A percentile compares a stretch with the other conserved stretches of the same genome.
Evolutionary conservation across 1,139 yeast species (phyloP).

Genomic region (Geotrichum fermentans): DNA sequence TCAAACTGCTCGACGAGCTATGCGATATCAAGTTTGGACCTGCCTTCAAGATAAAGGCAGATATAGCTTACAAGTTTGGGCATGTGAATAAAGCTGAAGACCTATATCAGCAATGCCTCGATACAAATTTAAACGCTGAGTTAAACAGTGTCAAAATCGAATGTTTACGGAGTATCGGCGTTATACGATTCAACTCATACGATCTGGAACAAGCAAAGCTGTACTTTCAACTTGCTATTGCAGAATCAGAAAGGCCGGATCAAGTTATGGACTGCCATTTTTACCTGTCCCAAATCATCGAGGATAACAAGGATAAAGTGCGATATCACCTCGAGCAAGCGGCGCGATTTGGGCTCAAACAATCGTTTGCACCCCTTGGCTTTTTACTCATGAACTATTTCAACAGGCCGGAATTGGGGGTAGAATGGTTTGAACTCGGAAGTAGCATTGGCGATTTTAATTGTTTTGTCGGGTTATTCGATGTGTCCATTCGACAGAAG

Average conservation of each 20-base stretch:
- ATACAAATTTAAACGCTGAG: conserved; percentile 27
- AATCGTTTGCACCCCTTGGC: conserved; percentile 72
- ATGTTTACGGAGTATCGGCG: conserved; percentile 66
- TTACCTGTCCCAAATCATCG: conserved; percentile 65
- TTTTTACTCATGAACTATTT: conserved; percentile 57
- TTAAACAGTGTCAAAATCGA: conserved; percentile 50
- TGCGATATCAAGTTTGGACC: conserved; percentile 58
- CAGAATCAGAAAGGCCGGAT: conserved; percentile 25
- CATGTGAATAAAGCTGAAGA: conserved; percentile 47
- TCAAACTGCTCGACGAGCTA: conserved; percentile 55
- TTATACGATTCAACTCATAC: conserved; percentile 53
- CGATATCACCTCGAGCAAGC: conserved; percentile 69
- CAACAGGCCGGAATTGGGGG: conserved; percentile 49
- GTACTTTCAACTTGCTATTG: conserved; percentile 58
- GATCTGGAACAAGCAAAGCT: conserved; percentile 50
- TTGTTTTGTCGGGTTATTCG: conserved; percentile 74
- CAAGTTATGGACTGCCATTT: conserved; percentile 66
- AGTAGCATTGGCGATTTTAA: conserved; percentile 54
- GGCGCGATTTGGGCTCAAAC: conserved; percentile 71
- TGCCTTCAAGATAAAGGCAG: conserved; percentile 69
- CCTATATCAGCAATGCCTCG: conserved; percentile 58
- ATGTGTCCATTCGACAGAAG: conserved; percentile 32
- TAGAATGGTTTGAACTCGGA: conserved; percentile 83
- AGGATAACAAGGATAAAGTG: conserved; percentile 39
- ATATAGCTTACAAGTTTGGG: conserved; percentile 51